Conservation (phyloP, 352 stramenopile species). For the Phytophthora vignae region DNA sequence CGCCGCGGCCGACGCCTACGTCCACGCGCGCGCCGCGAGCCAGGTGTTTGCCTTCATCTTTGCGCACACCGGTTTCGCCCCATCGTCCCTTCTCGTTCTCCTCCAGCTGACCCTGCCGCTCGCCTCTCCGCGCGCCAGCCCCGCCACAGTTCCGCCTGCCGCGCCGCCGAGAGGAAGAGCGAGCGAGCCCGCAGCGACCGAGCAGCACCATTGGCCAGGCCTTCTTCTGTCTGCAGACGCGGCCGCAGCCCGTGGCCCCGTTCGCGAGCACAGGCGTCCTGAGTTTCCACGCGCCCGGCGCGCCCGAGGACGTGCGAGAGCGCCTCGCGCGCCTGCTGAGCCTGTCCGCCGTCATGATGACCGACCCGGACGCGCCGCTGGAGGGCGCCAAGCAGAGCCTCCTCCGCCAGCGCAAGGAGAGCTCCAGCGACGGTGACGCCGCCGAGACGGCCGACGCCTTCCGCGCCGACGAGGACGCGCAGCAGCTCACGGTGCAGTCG, state of each 20-base stretch:
- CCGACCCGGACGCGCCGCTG: constrained; percentile 28
- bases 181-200: constrained; percentile 27
- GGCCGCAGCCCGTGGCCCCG: constrained; percentile 41
- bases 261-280: constrained; percentile 32
- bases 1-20: not conserved
- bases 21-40: not conserved
- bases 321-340: constrained; percentile 29
- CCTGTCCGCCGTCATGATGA: constrained; percentile 41
- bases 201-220: constrained; percentile 62
- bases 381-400: constrained; percentile 11
- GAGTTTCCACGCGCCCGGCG: constrained; percentile 26
- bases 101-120: constrained; percentile 14
- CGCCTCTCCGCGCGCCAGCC: not conserved
- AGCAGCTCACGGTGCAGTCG: constrained; percentile 61
- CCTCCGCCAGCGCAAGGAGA: constrained; percentile 17
- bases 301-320: constrained; percentile 29
- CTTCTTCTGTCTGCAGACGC: constrained; percentile 62
- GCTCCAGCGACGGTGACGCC: constrained; percentile 22
- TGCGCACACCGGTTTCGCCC: constrained; percentile 14
- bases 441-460: constrained; percentile 29
- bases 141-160: constrained; percentile 31
- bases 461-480: constrained; percentile 16
- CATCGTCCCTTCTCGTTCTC: constrained; percentile 26
- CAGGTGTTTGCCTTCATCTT: constrained; percentile 4
- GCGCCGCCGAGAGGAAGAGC: constrained; percentile 29